Percentiles rank a stretch among this genome's conserved stretches.
These are phyloP conservation scores for Rhytidhysteron rufulum DNA, from an alignment of 2,329 filamentous ascomycete genomes.

Conservation along the genomic window DNA sequence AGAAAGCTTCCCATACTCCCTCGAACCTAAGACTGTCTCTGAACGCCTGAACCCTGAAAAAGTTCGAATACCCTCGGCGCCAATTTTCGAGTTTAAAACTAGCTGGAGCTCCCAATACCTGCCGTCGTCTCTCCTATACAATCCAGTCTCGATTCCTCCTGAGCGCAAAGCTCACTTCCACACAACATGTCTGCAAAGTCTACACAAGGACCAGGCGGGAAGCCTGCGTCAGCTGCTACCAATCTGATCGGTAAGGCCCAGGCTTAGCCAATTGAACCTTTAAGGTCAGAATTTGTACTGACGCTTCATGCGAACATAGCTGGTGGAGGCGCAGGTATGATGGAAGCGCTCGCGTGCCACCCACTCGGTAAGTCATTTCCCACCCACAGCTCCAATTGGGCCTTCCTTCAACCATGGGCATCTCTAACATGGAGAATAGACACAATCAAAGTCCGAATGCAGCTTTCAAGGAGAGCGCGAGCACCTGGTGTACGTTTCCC, in stretches of 20 bases:
- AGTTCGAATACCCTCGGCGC: slow-evolving; percentile 2
- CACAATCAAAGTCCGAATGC: slow-evolving; percentile 99
- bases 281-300: slow-evolving; percentile 12
- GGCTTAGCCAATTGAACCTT: slow-evolving; percentile 1
- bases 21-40: no score
- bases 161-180: slow-evolving; percentile 8
- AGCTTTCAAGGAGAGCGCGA: slow-evolving; percentile 82
- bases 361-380: slow-evolving; percentile 65
- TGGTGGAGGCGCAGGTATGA: slow-evolving; percentile 96
- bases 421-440: slow-evolving; percentile 51
- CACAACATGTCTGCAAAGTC: slow-evolving; percentile 57
- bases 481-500: slow-evolving; percentile 64
- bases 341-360: slow-evolving; percentile 96
- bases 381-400: no score
- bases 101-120: neutral
- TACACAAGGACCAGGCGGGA: slow-evolving; percentile 56
- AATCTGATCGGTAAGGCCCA: slow-evolving; percentile 76
- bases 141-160: neutral
- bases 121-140: neutral
- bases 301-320: slow-evolving; percentile 52
- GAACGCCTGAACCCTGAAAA: neutral
- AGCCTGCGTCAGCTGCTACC: slow-evolving; percentile 78
- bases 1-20: no score
- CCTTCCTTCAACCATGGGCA: neutral
- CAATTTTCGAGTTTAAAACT: neutral